Evolutionary conservation across 2,329 filamentous ascomycete genomes (phyloP), one percentile per base, ranked within the genome.

Genomic region (Tolypocladium ophioglossoides): DNA sequence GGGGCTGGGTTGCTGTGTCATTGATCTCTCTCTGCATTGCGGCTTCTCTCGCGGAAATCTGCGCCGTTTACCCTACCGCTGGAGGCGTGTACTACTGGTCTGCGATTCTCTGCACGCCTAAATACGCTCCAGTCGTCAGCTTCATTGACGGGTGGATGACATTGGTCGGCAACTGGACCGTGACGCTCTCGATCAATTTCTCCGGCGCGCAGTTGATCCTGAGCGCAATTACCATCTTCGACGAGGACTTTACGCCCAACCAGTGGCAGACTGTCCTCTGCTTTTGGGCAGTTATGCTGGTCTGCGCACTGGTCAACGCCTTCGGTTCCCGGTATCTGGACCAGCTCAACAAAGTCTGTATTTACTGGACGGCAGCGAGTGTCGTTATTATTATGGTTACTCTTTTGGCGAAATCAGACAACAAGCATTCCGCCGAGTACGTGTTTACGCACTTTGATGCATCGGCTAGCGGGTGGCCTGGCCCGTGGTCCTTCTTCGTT

Each of bases 141-240:
- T 90, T 85, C 75, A 78, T 85, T 56, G 87, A 85, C 2, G 86
- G 86, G 44, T 90, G 86, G 86, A 86, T 85, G 60, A 86, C 83
- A 57, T 80, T 85, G 52, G 84, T 84, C 37, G 85, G 85, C 47
- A 89, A 86, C 80, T 84, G 87, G 62, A 82, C 82, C 30, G 71
- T 89, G 47, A 84, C 83, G 1, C 81, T 86, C 34, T 86, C 84
- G 0, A 87, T 84, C 57, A 86, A 86, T 16, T 78, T 89, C 46
- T 76, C 88, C 6, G 85, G 84, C 46, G 85, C 82, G 56, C 79
- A 86, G 64, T 77, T 90, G 50, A 80, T 90, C 53, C 68, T 87
- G 11, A 83, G 83, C 52, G 77, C 86, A 51, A 84, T 89, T 54
- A 76, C 80, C n/a, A 71, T 90, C 54, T 80, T 85, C 66, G 71